Conservation (phyloP, 106 monocot genomes). For the Gastrodia elata region DNA sequence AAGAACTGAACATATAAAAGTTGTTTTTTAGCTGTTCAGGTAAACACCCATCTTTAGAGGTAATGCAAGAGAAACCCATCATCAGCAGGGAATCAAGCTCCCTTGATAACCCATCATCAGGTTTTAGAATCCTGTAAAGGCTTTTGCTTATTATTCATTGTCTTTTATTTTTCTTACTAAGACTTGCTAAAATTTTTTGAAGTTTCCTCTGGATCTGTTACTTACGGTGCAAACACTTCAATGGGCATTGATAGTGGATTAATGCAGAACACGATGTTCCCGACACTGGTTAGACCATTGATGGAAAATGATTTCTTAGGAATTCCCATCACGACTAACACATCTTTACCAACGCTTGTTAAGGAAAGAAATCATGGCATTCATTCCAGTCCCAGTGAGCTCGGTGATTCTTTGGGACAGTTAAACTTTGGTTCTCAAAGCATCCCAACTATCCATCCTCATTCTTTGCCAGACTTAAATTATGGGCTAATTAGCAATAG, state of each 20-base stretch:
- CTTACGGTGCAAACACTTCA: conserved; percentile 24
- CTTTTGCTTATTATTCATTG: neutral
- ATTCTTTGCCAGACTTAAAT: conserved; percentile 67
- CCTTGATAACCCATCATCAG: too few relatives aligned
- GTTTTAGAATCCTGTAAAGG: neutral
- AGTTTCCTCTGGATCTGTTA: conserved; percentile 27
- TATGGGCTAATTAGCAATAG: conserved; percentile 33
- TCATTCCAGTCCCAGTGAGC: conserved; percentile 25
- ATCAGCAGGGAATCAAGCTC: too few relatives aligned
- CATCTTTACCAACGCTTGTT: conserved; percentile 35
- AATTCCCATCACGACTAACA: conserved; percentile 25
- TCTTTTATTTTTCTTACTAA: neutral
- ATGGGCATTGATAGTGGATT: conserved; percentile 33
- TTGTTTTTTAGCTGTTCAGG: neutral
- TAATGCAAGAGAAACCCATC: too few relatives aligned
- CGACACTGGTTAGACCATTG: conserved; percentile 29
- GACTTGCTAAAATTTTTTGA: neutral
- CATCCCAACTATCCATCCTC: conserved; percentile 39
- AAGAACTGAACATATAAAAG: neutral
- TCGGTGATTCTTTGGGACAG: conserved; percentile 40
- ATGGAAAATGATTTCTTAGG: conserved; percentile 24
- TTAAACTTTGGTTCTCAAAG: conserved; percentile 50
- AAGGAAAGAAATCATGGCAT: conserved; percentile 30
- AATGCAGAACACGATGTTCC: conserved; percentile 30
- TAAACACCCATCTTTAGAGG: neutral